Evolutionary conservation across 1,139 yeast species (phyloP).

Genomic region (Candida mesenterica): DNA sequence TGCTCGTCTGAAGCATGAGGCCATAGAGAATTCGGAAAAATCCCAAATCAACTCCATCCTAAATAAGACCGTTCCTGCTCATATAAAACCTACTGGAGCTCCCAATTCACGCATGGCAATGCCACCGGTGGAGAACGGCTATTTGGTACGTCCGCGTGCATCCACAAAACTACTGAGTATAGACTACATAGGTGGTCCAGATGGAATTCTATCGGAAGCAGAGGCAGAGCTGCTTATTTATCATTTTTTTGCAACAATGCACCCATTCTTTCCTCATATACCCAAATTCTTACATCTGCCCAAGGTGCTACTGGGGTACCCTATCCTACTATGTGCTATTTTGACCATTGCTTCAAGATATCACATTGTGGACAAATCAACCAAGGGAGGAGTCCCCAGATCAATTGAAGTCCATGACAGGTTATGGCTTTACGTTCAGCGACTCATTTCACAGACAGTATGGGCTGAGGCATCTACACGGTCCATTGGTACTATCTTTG

Average conservation of each 20-base stretch:
- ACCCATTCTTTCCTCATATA: constrained; percentile 86
- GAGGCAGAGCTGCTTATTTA: constrained; percentile 67
- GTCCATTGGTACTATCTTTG: constrained; percentile 81
- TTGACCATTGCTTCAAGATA: constrained; percentile 78
- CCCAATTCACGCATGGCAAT: constrained; percentile 23
- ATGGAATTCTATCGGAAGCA: constrained; percentile 58
- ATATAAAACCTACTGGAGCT: constrained; percentile 10
- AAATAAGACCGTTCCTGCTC: constrained; percentile 14
- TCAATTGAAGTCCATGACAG: constrained; percentile 70
- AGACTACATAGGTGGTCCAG: constrained; percentile 60
- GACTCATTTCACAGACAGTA: constrained; percentile 78
- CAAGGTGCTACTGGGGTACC: constrained; percentile 69
- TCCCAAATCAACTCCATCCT: constrained; percentile 1
- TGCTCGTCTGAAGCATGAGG: constrained; percentile 56
- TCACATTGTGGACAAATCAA: constrained; percentile 49
- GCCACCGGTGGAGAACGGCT: constrained; percentile 50
- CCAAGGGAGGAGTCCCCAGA: constrained; percentile 34
- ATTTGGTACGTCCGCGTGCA: constrained; percentile 54
- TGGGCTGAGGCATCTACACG: constrained; percentile 95
- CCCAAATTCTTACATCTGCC: constrained; percentile 73
- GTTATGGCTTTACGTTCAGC: constrained; percentile 81
- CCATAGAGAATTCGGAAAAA: constrained; percentile 26
- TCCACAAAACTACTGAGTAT: constrained; percentile 53
- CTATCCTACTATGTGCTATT: constrained; percentile 76
- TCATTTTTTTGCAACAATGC: constrained; percentile 73